These are phyloP conservation scores for Tuber calosporum DNA, from an alignment of 495 filamentous ascomycete genomes.

Conservation along the genomic window DNA sequence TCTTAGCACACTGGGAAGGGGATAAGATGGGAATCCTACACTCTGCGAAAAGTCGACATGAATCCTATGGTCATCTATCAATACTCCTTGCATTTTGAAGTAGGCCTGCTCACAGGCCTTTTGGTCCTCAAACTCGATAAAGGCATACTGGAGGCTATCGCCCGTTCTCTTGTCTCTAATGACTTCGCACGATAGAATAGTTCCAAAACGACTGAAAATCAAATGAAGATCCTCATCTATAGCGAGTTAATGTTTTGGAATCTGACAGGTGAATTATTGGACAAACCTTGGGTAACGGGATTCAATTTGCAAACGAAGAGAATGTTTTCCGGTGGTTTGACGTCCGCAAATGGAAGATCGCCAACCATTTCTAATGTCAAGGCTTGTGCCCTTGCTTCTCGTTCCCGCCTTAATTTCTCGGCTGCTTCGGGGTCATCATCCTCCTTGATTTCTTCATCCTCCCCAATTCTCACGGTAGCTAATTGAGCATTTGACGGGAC, in stretches of 20 bases:
- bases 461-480: slow-evolving; percentile 83
- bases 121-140: slow-evolving; percentile 92
- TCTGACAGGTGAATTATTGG: slow-evolving; percentile 11
- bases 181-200: slow-evolving; percentile 90
- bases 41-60: slow-evolving; percentile 98
- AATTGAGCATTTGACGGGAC: slow-evolving; percentile 74
- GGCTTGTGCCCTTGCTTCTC: slow-evolving; percentile 89
- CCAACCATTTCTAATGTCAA: slow-evolving; percentile 96
- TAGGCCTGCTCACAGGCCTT: slow-evolving; percentile 91
- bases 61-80: slow-evolving; percentile 96
- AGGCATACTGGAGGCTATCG: slow-evolving; percentile 93
- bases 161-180: slow-evolving; percentile 91
- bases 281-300: slow-evolving; percentile 73
- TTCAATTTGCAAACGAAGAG: slow-evolving; percentile 98
- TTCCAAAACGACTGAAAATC: slow-evolving; percentile 95
- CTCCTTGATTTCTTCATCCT: slow-evolving; percentile 67
- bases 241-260: slow-evolving; percentile 14
- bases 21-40: slow-evolving; percentile 48
- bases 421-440: slow-evolving; percentile 69
- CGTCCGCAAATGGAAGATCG: slow-evolving; percentile 93
- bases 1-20: slow-evolving; percentile 35
- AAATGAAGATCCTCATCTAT: slow-evolving; percentile 83
- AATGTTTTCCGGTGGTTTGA: slow-evolving; percentile 95
- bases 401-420: slow-evolving; percentile 74
- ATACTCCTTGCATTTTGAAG: slow-evolving; percentile 93